Percentiles rank a stretch among this genome's conserved stretches.
These are phyloP conservation scores for Stephanocyclus meneghinianus DNA, from an alignment of 352 stramenopile species.

Conservation along the genomic window DNA sequence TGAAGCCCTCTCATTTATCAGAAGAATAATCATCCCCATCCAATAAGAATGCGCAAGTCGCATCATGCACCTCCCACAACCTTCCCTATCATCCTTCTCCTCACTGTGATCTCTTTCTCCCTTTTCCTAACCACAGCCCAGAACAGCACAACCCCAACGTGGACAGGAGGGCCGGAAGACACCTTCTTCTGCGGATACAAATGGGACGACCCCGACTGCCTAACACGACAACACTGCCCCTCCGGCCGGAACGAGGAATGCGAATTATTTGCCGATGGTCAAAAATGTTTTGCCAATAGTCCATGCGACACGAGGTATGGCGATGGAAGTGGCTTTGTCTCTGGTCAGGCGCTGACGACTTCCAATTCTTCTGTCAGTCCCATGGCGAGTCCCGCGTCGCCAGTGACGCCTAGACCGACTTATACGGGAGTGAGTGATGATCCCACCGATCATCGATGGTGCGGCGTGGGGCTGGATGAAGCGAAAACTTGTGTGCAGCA, in stretches of 20 bases:
- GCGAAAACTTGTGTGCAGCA: constrained; percentile 43
- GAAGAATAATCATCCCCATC: no score
- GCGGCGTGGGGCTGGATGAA: constrained; percentile 41
- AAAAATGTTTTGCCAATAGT: constrained; percentile 55
- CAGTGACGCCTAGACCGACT: constrained; percentile 22
- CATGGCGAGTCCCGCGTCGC: constrained; percentile 31
- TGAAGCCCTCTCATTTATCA: no score
- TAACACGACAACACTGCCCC: constrained; percentile 50
- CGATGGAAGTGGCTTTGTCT: constrained; percentile 36
- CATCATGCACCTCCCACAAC: neutral
- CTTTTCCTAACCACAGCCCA: constrained; percentile 3
- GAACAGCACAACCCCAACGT: constrained; percentile 3
- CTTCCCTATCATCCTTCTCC: neutral
- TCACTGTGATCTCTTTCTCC: neutral
- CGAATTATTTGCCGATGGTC: constrained; percentile 30
- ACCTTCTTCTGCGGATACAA: constrained; percentile 58
- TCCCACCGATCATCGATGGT: constrained; percentile 52
- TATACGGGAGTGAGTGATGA: constrained; percentile 43
- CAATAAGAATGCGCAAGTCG: no score
- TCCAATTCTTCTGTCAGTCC: constrained; percentile 4
- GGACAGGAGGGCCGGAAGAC: constrained; percentile 48
- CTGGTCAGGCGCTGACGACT: neutral
- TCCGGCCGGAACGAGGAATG: constrained; percentile 46
- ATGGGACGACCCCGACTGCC: constrained; percentile 54
- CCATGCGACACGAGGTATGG: constrained; percentile 46